Evolutionary conservation across 805 yeast species (phyloP), one percentile per base, ranked within the genome.

Genomic region (Saccharomyces eubayanus): DNA sequence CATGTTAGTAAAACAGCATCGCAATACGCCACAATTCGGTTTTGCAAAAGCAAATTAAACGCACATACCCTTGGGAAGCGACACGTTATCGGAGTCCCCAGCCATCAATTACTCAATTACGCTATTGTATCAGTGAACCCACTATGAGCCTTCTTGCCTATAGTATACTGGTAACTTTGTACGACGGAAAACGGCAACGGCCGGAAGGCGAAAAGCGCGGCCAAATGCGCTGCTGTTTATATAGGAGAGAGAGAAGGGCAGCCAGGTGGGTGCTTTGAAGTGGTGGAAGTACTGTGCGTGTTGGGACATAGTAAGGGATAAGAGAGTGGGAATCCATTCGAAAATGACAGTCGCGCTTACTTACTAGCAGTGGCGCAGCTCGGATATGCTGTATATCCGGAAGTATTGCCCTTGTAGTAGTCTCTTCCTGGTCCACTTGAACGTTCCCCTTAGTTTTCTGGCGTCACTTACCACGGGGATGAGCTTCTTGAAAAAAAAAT

Each of bases 61-160:
- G 3, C 9, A 29, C 43, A 48, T 48, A 72, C 75, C 75, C 54
- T 75, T 75, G 14, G 79, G 79, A 30, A 75, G 64, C 40, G 77
- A 69, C 21, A 75, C 68, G 47, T 75, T 78, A 51, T 75, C 79
- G 40, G 56, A 53, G 49, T 62, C 66, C 53, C 52, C 60, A 51
- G 51, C 67, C 67, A 54, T 57, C 50, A 47, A 59, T 65, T 36
- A 36, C 9, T 36, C 10, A 36, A 16, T 36, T 6, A n/a, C 9
- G 16, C 24, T 16, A 36, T 5, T 8, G 43, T 36, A 36, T 36
- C 12, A n/a, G 52, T 59, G 56, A 43, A 61, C 66, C 28, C 62
- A 57, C 66, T 29, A n/a, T 46, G n/a, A 27, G 47, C 14, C 24
- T 41, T 31, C 40, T 41, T 8, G 28, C 28, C 24, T 14, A 8